A percentile compares a stretch with the other conserved stretches of the same genome.
Conservation (phyloP, 495 filamentous ascomycete species). For the Lindgomyces ingoldianus region DNA sequence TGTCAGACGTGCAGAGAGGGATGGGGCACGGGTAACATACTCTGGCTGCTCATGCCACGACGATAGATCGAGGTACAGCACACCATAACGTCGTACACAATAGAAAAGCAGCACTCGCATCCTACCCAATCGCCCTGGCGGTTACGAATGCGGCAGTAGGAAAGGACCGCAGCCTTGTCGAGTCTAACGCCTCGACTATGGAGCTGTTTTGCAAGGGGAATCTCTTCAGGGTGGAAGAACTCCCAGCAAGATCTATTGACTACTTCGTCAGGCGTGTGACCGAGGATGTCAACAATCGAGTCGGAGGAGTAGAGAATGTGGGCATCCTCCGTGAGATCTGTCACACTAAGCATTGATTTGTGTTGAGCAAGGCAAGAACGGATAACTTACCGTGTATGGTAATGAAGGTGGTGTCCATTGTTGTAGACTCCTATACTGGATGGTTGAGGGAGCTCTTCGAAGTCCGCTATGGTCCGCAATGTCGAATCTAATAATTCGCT, state of each 20-base stretch:
- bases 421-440: not conserved
- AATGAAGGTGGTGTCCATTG: constrained; percentile 83
- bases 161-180: constrained; percentile 82
- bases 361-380: not conserved
- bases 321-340: constrained; percentile 75
- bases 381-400: constrained; percentile 76
- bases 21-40: constrained; percentile 55
- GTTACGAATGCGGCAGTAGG: constrained; percentile 73
- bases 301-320: constrained; percentile 82
- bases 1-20: constrained; percentile 6
- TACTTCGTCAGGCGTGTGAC: constrained; percentile 75
- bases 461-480: constrained; percentile 1
- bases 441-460: not conserved
- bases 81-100: constrained; percentile 85
- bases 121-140: constrained; percentile 71
- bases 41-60: constrained; percentile 67
- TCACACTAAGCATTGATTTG: constrained; percentile 27
- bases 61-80: constrained; percentile 81
- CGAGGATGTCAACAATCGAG: constrained; percentile 78
- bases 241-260: constrained; percentile 78
- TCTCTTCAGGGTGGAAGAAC: constrained; percentile 81
- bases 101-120: constrained; percentile 87
- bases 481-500: constrained; percentile 38
- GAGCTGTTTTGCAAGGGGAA: constrained; percentile 70
- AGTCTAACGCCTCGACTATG: constrained; percentile 73